Evolutionary conservation across 768 basidiomycete species (phyloP), one percentile per base, ranked within the genome.

Genomic region (Lactifluus echinatus): DNA sequence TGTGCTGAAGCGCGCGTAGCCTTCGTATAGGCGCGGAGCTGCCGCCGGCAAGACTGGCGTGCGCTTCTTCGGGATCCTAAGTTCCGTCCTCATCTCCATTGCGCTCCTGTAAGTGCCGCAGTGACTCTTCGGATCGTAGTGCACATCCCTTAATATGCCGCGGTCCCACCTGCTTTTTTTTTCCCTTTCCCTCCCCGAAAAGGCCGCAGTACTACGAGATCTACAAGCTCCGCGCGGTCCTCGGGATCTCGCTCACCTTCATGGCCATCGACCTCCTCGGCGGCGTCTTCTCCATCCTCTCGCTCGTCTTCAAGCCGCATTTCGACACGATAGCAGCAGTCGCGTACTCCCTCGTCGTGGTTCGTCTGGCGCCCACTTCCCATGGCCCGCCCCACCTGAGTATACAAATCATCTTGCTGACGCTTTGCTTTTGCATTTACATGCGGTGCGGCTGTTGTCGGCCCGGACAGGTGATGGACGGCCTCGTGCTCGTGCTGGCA

Each of bases 121-220:
- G 3, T 23, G 12, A 6, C 12, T 8, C 15, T 17, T 40, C 19
- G 19, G 4, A 42, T 2, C 21, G 6, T 34, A 4, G 15, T 19
- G 4, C 39, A 6, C 5, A 40, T 6, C 8, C 15, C 40, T 21
- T 6, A n/a, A n/a, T n/a, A n/a, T n/a, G n/a, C n/a, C n/a, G n/a
- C n/a, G n/a, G n/a, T 21, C 40, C 10, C n/a, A 21, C 10, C 8
- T 54, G 19, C 29, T 4, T 17, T 4, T 21, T n/a, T n/a, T 6
- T 15, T 40, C n/a, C n/a, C n/a, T n/a, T n/a, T n/a, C n/a, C n/a
- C n/a, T n/a, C n/a, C n/a, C n/a, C n/a, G n/a, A 33, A 40, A 31
- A 73, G 73, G 1, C 81, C 89, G 0, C 89, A 92, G 67, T 91
- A 85, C 64, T 81, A 76, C 67, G 87, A 90, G 66, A 90, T 92